Percentiles rank a stretch among this genome's conserved stretches.
Evolutionary conservation across 768 basidiomycete genomes (phyloP).

Genomic region (Macrolepiota fuliginosa): DNA sequence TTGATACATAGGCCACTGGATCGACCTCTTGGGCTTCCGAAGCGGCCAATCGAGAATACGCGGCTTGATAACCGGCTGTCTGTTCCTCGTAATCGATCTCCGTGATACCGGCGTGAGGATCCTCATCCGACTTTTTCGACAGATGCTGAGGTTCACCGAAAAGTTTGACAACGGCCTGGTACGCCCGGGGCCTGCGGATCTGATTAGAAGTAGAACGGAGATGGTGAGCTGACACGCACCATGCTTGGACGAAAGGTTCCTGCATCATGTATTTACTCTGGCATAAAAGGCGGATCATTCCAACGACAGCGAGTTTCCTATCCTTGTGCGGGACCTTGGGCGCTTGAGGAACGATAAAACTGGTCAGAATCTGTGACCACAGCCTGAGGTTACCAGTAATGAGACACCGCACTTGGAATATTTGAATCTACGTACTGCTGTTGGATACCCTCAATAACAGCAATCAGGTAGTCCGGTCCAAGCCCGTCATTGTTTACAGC

Average conservation of each 20-base stretch:
- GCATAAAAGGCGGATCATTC: conserved; percentile 75
- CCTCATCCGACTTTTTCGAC: conserved; percentile 40
- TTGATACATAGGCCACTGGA: conserved; percentile 56
- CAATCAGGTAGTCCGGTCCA: conserved; percentile 76
- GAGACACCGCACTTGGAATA: background rate
- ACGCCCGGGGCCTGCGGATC: conserved; percentile 59
- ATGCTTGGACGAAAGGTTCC: conserved; percentile 58
- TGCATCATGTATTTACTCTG: conserved; percentile 69
- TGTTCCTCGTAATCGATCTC: conserved; percentile 91
- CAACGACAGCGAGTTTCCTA: conserved; percentile 81
- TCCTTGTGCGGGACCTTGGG: conserved; percentile 81
- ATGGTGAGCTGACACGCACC: conserved; percentile 40
- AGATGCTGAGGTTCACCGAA: conserved; percentile 79
- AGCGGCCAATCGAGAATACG: conserved; percentile 89
- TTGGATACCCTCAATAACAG: conserved; percentile 82
- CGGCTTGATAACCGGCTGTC: conserved; percentile 87
- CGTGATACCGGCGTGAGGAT: conserved; percentile 57
- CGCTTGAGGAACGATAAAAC: conserved; percentile 77
- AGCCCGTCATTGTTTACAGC: conserved; percentile 74
- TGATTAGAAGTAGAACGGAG: background rate
- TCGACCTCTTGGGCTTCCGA: conserved; percentile 59
- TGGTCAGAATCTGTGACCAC: conserved; percentile 76
- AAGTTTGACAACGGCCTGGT: conserved; percentile 71
- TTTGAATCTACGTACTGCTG: conserved; percentile 53
- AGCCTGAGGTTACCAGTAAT: conserved; percentile 34